These are phyloP conservation scores for Tetrastigma voinierianum DNA, from an alignment of 164 flowering plant species.

Conservation along the genomic window DNA sequence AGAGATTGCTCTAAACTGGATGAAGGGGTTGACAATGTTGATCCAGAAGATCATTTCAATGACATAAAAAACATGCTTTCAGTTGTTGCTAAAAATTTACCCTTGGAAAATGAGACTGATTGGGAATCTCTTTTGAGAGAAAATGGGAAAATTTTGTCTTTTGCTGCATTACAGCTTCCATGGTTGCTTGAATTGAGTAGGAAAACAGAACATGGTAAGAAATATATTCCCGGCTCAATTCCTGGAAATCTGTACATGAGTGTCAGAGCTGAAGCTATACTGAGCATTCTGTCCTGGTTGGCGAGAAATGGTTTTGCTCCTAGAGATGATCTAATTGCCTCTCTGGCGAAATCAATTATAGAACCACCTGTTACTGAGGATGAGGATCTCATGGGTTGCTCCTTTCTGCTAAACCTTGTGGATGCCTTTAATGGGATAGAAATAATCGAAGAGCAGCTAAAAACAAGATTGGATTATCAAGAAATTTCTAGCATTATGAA, in stretches of 20 bases:
- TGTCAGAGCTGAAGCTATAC: conserved; percentile 54
- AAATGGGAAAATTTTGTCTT: conserved; percentile 64
- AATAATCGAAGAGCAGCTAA: conserved; percentile 81
- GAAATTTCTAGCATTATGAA: conserved; percentile 79
- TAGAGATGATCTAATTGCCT: conserved; percentile 68
- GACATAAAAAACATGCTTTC: conserved; percentile 38
- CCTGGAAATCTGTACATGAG: conserved; percentile 39
- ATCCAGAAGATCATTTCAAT: conserved; percentile 32
- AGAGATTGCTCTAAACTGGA: conserved; percentile 32
- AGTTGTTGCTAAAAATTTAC: conserved; percentile 49
- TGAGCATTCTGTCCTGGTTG: conserved; percentile 78
- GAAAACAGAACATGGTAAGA: conserved; percentile 38
- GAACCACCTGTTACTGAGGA: conserved; percentile 71
- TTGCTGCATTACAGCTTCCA: conserved; percentile 77
- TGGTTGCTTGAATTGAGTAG: conserved; percentile 79
- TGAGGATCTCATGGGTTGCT: conserved; percentile 71
- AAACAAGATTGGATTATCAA: conserved; percentile 53
- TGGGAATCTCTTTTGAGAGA: conserved; percentile 63
- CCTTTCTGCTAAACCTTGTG: conserved; percentile 74
- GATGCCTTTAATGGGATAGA: conserved; percentile 89
- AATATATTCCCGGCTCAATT: conserved; percentile 18
- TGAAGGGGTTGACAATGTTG: conserved; percentile 24
- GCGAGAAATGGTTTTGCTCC: conserved; percentile 81
- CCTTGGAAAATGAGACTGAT: conserved; percentile 36
- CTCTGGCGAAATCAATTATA: conserved; percentile 70